Base-by-base conservation (phyloP, 495 filamentous ascomycete genomes). In the Neurospora sp. region DNA sequence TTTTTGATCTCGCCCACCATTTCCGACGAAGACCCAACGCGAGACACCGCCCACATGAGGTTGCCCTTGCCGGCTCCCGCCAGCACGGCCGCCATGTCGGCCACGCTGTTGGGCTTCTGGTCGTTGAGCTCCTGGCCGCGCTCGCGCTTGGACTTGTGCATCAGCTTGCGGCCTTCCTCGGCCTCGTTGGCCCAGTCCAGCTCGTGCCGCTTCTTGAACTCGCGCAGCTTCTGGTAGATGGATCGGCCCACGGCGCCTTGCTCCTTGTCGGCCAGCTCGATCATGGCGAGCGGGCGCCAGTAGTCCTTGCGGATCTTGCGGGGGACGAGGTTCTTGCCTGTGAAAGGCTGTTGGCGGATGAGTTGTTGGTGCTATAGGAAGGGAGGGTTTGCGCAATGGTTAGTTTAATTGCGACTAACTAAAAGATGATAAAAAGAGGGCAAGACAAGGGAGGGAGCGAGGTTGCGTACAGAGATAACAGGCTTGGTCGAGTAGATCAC, bases 271-370 rank as follows among this genome's bases (percentile, higher is more conserved):
- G 89, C 87, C 81, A 98, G 93, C 76, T 89, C 83, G 48, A 97
- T 89, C 48, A 90, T 86, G 72, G 89, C 93, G 77, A 96, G 86
- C 0, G 93, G 92, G n/a, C 81, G 82, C 96, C 96, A 99, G 81
- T 94, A 88, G 80, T 99, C 96, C 83, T 93, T 94, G 73, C 96
- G 93, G 61, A 98, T 82, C 69, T 87, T 84, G 70, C 89, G 79
- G 5, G 94, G 94, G 41, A 91, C 86, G 74, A 92, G 91, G 78
- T 99, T 96, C 83, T 97, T 97, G 84, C 94, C 96, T 69, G 93
- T 90, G 86, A 89, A 97, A 75, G 93, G 85, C 73, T 97, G 82
- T 82, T 99, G 96, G 69, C 85, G 83, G 71, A 96, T 81, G 72
- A 89, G 83, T 72, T 83, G 86, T 81, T 88, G 88, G 83, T 91